Evolutionary conservation across 1,139 yeast species (phyloP).

Genomic region (Chernovozyma aurita): DNA sequence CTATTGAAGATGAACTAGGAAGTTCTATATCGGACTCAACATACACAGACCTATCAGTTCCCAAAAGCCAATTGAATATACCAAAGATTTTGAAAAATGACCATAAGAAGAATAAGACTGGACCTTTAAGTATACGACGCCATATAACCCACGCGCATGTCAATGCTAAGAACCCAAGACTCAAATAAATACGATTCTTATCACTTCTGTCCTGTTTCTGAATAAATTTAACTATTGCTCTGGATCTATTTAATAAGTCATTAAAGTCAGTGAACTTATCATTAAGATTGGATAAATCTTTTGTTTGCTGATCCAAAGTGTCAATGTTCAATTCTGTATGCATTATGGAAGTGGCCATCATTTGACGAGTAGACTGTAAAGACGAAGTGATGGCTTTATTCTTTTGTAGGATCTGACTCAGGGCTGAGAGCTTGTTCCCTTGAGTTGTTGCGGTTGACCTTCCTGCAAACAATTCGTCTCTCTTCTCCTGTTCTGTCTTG

Average conservation of each 20-base stretch:
- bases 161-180: slow-evolving; percentile 52
- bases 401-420: slow-evolving; percentile 38
- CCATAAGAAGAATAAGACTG: slow-evolving; percentile 58
- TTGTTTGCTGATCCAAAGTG: slow-evolving; percentile 56
- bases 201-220: slow-evolving; percentile 68
- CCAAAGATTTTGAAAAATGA: slow-evolving; percentile 45
- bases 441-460: slow-evolving; percentile 10
- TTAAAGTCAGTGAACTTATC: slow-evolving; percentile 52
- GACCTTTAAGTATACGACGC: slow-evolving; percentile 56
- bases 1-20: background rate
- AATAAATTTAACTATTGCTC: slow-evolving; percentile 54
- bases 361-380: slow-evolving; percentile 48
- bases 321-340: slow-evolving; percentile 62
- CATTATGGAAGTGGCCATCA: slow-evolving; percentile 50
- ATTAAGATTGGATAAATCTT: slow-evolving; percentile 45
- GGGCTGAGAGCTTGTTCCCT: too few species aligned
- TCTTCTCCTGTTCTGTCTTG: slow-evolving; percentile 4
- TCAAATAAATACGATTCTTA: slow-evolving; percentile 52
- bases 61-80: slow-evolving; percentile 26
- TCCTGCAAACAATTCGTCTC: slow-evolving; percentile 19
- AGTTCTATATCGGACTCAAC: background rate
- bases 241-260: slow-evolving; percentile 49
- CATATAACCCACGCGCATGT: slow-evolving; percentile 64
- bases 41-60: background rate
- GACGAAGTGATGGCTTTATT: slow-evolving; percentile 53